A percentile compares a stretch with the other conserved stretches of the same genome.
Evolutionary conservation across 768 basidiomycete genomes (phyloP).

Genomic region (Artomyces pyxidatus): DNA sequence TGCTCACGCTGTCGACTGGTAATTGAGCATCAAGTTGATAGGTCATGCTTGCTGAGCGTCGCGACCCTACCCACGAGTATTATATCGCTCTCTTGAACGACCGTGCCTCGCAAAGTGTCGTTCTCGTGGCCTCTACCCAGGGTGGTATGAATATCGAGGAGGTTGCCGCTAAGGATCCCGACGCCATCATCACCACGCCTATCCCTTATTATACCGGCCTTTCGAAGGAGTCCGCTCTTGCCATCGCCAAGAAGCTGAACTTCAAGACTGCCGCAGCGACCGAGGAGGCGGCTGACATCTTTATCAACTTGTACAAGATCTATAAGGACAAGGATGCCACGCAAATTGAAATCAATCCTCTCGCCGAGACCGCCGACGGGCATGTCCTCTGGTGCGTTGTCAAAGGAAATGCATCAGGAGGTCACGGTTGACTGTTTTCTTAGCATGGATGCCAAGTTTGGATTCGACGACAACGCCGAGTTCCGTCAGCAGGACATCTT

Average conservation of each 20-base stretch:
- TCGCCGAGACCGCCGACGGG: constrained; percentile 89
- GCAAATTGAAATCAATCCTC: constrained; percentile 98
- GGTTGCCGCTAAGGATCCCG: constrained; percentile 92
- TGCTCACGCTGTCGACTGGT: background rate
- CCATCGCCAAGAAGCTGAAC: constrained; percentile 83
- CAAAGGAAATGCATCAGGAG: too few relatives aligned
- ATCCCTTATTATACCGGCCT: constrained; percentile 82
- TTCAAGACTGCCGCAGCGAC: constrained; percentile 68
- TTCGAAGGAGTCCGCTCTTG: constrained; percentile 58
- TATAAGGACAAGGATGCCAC: constrained; percentile 99
- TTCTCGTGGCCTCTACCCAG: constrained; percentile 87
- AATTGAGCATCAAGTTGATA: constrained; percentile 22
- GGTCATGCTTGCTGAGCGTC: constrained; percentile 98
- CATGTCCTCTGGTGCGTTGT: constrained; percentile 86
- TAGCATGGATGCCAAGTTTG: constrained; percentile 99
- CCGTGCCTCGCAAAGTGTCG: constrained; percentile 80
- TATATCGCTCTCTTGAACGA: constrained; percentile 97
- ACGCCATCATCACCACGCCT: constrained; percentile 91
- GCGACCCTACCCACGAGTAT: constrained; percentile 92
- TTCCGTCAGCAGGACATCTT: constrained; percentile 94
- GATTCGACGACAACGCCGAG: constrained; percentile 99
- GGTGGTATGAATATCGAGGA: constrained; percentile 99
- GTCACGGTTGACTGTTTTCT: constrained; percentile 3
- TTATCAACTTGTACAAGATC: constrained; percentile 89
- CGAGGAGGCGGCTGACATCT: constrained; percentile 85